Conservation (phyloP, 1,284 basidiomycete genomes). For the Puccinia triticina region DNA sequence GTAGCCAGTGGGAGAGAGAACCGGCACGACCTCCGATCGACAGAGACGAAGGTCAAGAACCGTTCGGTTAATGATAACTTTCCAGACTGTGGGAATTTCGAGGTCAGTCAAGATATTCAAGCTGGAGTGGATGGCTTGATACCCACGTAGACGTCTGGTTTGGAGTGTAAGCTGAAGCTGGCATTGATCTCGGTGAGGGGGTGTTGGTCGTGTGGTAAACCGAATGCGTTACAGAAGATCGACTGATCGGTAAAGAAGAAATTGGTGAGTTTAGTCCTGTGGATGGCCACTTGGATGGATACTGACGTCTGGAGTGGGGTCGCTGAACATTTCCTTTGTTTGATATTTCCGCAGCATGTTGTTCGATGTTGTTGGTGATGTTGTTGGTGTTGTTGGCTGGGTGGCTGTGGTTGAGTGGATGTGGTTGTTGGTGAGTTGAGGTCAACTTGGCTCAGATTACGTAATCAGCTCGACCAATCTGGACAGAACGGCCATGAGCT, state of each 20-base stretch:
- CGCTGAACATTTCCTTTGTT: constrained; percentile 50
- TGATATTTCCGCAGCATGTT: constrained; percentile 45
- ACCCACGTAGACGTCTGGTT: constrained; percentile 91
- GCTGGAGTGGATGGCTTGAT: neutral
- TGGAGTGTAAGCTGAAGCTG: constrained; percentile 77
- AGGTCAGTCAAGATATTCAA: constrained; percentile 55
- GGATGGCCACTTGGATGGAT: neutral
- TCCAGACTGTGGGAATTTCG: constrained; percentile 71
- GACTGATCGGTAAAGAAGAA: constrained; percentile 14
- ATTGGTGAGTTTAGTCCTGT: neutral
- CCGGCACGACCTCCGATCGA: constrained; percentile 87
- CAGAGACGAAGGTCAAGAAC: constrained; percentile 85
- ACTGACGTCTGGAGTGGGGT: constrained; percentile 51
- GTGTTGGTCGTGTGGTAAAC: constrained; percentile 49
- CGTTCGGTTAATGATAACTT: constrained; percentile 85
- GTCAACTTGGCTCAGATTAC: neutral
- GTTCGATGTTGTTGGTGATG: too few species aligned
- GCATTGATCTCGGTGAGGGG: constrained; percentile 75
- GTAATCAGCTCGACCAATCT: neutral
- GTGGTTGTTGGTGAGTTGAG: neutral
- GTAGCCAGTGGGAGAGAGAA: constrained; percentile 91
- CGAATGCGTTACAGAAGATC: constrained; percentile 51
- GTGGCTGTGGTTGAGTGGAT: neutral
- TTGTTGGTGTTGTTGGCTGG: neutral
- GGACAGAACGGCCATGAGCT: too few species aligned